phyloP scores from a whole-genome alignment of 139 green algal genomes.

The Micractinium sp. region DNA sequence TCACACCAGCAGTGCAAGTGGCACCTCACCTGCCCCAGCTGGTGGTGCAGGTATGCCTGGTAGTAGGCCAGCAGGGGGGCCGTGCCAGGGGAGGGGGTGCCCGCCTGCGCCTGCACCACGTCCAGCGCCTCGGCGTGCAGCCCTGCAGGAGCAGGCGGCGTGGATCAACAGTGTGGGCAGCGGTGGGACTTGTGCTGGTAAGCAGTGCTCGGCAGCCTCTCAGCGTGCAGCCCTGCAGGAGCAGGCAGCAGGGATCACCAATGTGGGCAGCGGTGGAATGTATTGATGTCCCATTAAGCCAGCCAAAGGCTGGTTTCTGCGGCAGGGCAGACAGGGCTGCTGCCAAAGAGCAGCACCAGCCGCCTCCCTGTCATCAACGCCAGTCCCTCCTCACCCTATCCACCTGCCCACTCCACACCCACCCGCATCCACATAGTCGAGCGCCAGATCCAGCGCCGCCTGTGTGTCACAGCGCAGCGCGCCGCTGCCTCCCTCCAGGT shows the following conservation, averaged over 20 bases:
- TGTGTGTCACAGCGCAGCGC: slow-evolving; percentile 7
- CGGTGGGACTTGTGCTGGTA: neutral
- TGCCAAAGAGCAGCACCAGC: too few relatives aligned
- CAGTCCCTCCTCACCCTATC: too few relatives aligned
- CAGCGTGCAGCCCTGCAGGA: neutral
- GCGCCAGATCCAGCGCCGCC: neutral
- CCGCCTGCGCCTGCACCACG: neutral
- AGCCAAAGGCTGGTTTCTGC: too few relatives aligned
- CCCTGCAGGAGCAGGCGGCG: neutral
- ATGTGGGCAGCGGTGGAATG: too few relatives aligned
- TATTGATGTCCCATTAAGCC: too few relatives aligned
- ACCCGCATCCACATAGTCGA: slow-evolving; percentile 23
- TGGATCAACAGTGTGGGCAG: neutral
- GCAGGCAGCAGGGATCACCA: neutral
- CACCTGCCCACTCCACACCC: neutral
- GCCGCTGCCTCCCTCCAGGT: neutral
- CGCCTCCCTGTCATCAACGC: too few relatives aligned
- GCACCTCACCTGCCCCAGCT: slow-evolving; percentile 19
- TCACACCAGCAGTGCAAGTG: too few relatives aligned
- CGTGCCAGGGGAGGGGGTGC: neutral
- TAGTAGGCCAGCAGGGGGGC: slow-evolving; percentile 23
- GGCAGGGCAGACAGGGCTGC: too few relatives aligned
- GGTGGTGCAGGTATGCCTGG: neutral
- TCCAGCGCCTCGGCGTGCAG: slow-evolving; percentile 3
- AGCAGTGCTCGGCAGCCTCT: neutral